Base-by-base conservation (phyloP, 177 flowering plant genomes). In the Vitis hybrid region DNA sequence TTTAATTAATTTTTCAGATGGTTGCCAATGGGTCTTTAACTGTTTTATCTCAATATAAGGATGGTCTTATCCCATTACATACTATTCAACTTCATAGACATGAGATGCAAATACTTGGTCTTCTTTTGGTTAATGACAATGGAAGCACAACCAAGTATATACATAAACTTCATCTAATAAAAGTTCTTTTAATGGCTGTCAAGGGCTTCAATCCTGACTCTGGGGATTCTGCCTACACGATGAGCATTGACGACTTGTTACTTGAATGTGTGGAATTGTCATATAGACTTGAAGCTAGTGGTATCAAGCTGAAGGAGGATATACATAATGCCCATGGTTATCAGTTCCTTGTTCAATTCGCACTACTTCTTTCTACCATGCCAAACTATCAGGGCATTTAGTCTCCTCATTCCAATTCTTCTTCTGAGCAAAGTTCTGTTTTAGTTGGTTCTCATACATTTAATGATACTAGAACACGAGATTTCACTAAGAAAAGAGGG, bases 21-120 rank as follows among this genome's bases (percentile, higher is more conserved):
- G 97, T 96, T 81, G 97, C 93, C 62, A 86, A 83, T 81, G 97
- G 98, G 14, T 92, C 99, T 57, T 73, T 87, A 70, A 80, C 76
- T 49, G 89, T 87, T 52, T 94, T 91, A 72, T 82, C 92, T 74
- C 88, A 63, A 60, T 90, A 82, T 74, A 91, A 83, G 79, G 89
- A 87, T 70, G 98, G 97, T 50, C 87, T 86, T 76, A 82, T 91
- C 78, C 88, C 92, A 52, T 77, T 96, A 81, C 99, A 96, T 70
- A 83, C 84, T 75, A 89, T 91, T 80, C 99, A 96, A 80, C 97
- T 96, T 77, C 94, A 96, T 75, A 86, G 98, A 75, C 99, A 96
- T 88, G 97, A 98, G 74, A 96, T 92, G 98, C 99, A 96, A 94
- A 92, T 96, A 70, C 92, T 96, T 73, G 88, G 95, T 76, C 98